phyloP scores from a whole-genome alignment of 2,329 filamentous ascomycete genomes.

The Intubia oerlemansii region DNA sequence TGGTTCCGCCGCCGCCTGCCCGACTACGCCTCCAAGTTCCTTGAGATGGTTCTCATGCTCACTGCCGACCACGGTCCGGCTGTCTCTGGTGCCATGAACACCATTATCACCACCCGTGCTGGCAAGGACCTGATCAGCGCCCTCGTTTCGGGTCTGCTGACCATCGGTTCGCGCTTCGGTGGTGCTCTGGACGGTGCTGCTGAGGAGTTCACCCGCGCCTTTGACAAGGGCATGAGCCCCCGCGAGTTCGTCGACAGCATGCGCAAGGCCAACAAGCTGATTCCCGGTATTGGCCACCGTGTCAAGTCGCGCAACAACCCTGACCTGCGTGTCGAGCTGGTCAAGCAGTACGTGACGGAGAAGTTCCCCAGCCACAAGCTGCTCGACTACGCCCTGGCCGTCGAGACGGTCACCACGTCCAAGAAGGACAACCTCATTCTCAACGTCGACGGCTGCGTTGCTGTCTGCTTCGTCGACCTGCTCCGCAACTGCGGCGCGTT shows the following conservation, averaged over 20 bases:
- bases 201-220: constrained; percentile 95
- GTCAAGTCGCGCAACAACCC: constrained; percentile 99
- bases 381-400: constrained; percentile 93
- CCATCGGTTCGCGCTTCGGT: constrained; percentile 95
- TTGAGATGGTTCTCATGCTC: constrained; percentile 99
- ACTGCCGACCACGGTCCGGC: constrained; percentile 97
- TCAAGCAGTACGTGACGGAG: constrained; percentile 96
- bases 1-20: constrained; percentile 99
- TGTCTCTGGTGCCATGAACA: constrained; percentile 99
- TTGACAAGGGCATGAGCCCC: constrained; percentile 92
- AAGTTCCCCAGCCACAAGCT: constrained; percentile 97
- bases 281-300: constrained; percentile 96
- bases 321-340: constrained; percentile 95
- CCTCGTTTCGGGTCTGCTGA: constrained; percentile 88
- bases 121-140: constrained; percentile 96
- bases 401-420: constrained; percentile 93
- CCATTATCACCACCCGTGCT: constrained; percentile 97
- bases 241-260: constrained; percentile 98
- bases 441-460: constrained; percentile 95
- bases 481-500: constrained; percentile 97
- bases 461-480: constrained; percentile 96
- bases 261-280: constrained; percentile 99
- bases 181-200: constrained; percentile 94
- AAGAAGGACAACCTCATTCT: constrained; percentile 99
- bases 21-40: constrained; percentile 90